Evolutionary conservation across 1,284 basidiomycete genomes (phyloP), one percentile per base, ranked within the genome.

Genomic region (Puccinia coronata): DNA sequence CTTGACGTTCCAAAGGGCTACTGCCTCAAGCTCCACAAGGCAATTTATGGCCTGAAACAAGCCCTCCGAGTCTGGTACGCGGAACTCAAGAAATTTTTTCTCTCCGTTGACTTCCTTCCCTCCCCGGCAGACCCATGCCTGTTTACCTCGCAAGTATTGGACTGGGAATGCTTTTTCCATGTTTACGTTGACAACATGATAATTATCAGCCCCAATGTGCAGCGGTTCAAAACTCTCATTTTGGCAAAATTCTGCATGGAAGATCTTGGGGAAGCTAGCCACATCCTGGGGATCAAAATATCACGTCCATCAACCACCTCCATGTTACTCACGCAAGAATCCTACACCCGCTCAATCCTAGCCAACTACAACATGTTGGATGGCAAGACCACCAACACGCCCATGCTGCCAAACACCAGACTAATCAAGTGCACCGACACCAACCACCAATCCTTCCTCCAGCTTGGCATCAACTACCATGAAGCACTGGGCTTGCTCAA

Each of bases 401-500:
- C 55, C 6, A 57, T 57, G 55, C 9, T 57, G 8, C 8, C 55
- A 57, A 57, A 57, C 28, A 57, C 55, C 6, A 6, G 55, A 9
- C 55, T 57, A 8, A 16, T 43, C 8, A 43, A 43, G 43, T 8
- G 43, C 43, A 43, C 43, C 8, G 43, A 43, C 43, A 16, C 6
- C 8, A 8, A 6, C 43, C 43, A 43, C 43, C 8, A 6, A 6
- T 43, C 43, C 6, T 79, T 70, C 23, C 28, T 31, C 9, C 18
- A 25, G n/a, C 28, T 31, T 9, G 51, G 51, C n/a, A 23, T 55
- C 49, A 79, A 79, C 39, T 79, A 79, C n/a, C 14, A 51, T 20
- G 47, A 41, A 34, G 76, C 76, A 23, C 43, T 79, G 12, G 76
- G 76, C n/a, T 34, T 34, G 12, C 31, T 79, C 6, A 79, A 79